Percentiles rank a stretch among this genome's conserved stretches.
Conservation (phyloP, 371 early-diverging fungal species). For the Lichtheimia hyalospora region DNA sequence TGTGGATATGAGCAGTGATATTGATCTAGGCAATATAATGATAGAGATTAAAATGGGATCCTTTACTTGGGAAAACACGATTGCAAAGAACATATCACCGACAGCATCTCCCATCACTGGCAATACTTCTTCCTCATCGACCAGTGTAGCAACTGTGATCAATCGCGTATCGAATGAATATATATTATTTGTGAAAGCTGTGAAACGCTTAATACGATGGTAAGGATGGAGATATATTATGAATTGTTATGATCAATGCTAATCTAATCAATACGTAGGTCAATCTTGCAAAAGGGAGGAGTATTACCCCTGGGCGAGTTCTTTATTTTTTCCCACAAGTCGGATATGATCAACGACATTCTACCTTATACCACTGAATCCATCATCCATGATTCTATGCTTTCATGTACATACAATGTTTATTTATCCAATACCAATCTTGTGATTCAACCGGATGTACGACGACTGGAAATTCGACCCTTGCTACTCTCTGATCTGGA, state of each 20-base stretch:
- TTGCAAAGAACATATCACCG: constrained; percentile 25
- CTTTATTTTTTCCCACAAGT: constrained; percentile 26
- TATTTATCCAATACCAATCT: constrained; percentile 43
- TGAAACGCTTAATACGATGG: constrained; percentile 36
- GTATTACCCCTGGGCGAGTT: constrained; percentile 47
- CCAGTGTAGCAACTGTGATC: constrained; percentile 15
- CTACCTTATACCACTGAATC: no score
- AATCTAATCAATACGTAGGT: constrained; percentile 14
- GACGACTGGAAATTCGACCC: constrained; percentile 29
- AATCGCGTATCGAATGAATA: constrained; percentile 36
- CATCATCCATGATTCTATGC: constrained; percentile 1
- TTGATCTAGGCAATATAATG: background rate
- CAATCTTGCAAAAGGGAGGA: constrained; percentile 31
- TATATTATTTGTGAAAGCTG: constrained; percentile 33
- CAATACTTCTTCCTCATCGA: constrained; percentile 17
- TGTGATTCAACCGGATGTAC: constrained; percentile 40
- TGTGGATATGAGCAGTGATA: background rate
- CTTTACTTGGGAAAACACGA: constrained; percentile 47
- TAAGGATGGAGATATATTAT: constrained; percentile 17
- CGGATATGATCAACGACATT: no score
- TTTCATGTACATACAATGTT: constrained; percentile 40
- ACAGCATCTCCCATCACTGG: constrained; percentile 33
- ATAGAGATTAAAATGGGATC: constrained; percentile 44
- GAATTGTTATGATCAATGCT: background rate
- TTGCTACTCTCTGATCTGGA: constrained; percentile 21